Conservation (phyloP, 73 alveolate genomes). For the Paramecium tetraurelia region DNA sequence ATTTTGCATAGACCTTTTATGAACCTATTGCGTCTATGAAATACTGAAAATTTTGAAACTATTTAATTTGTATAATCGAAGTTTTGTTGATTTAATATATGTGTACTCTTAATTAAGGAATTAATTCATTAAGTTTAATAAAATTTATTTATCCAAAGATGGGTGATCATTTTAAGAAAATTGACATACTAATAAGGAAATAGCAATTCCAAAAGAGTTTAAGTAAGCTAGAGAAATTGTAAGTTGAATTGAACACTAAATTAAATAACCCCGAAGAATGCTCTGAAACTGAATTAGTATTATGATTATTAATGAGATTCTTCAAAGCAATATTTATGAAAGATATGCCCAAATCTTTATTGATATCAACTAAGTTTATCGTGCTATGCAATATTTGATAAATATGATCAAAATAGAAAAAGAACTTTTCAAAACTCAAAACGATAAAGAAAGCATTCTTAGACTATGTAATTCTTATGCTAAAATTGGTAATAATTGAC, state of each 20-base stretch:
- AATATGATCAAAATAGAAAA: background rate
- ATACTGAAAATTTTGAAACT: background rate
- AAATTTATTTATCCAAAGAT: conserved; percentile 12
- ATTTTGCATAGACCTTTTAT: background rate
- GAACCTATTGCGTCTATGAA: background rate
- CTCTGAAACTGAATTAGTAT: background rate
- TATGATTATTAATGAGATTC: background rate
- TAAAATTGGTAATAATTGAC: background rate
- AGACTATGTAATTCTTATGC: conserved; percentile 14
- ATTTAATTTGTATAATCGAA: background rate
- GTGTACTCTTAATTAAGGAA: background rate
- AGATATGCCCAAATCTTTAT: background rate
- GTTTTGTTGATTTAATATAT: background rate
- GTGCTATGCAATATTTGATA: background rate
- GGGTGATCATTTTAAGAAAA: background rate
- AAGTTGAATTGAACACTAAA: background rate
- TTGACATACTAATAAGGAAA: background rate
- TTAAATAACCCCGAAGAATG: conserved; percentile 6
- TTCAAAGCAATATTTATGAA: background rate
- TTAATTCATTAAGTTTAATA: background rate
- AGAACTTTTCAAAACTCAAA: background rate
- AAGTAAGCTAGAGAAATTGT: background rate
- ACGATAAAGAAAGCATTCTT: background rate
- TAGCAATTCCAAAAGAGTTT: background rate
- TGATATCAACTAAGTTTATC: background rate